phyloP scores from a whole-genome alignment of 129 eudicot genomes.

The Tagetes patula region DNA sequence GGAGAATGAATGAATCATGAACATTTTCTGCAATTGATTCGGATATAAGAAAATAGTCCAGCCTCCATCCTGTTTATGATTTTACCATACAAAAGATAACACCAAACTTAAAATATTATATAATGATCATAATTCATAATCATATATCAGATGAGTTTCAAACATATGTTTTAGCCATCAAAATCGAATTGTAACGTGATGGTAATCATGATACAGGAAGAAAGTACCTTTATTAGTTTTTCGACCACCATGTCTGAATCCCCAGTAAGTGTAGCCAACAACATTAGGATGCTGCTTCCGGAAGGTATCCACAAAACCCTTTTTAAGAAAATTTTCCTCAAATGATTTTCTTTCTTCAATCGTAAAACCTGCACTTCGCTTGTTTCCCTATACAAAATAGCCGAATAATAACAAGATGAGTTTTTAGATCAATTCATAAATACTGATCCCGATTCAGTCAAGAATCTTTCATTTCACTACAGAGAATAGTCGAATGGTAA shows the following conservation, averaged over 20 bases:
- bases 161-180: neutral
- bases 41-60: conserved; percentile 86
- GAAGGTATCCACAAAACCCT: conserved; percentile 90
- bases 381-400: conserved; percentile 67
- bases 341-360: conserved; percentile 88
- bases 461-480: neutral
- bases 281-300: conserved; percentile 86
- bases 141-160: neutral
- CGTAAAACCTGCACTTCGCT: conserved; percentile 95
- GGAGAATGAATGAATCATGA: conserved; percentile 81
- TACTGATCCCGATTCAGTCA: neutral
- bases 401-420: conserved; percentile 1
- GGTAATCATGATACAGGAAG: neutral
- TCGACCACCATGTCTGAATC: conserved; percentile 93
- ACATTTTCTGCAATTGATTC: conserved; percentile 71
- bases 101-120: neutral
- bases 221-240: conserved; percentile 80
- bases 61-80: conserved; percentile 78
- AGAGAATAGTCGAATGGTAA: neutral
- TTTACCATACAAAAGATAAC: conserved; percentile 10
- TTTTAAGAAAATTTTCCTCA: conserved; percentile 61
- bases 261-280: conserved; percentile 97
- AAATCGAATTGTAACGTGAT: neutral
- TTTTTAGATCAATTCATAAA: neutral
- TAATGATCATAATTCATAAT: neutral